phyloP scores from a whole-genome alignment of 371 early-diverging fungal genomes.

The Mortierella sp. region DNA sequence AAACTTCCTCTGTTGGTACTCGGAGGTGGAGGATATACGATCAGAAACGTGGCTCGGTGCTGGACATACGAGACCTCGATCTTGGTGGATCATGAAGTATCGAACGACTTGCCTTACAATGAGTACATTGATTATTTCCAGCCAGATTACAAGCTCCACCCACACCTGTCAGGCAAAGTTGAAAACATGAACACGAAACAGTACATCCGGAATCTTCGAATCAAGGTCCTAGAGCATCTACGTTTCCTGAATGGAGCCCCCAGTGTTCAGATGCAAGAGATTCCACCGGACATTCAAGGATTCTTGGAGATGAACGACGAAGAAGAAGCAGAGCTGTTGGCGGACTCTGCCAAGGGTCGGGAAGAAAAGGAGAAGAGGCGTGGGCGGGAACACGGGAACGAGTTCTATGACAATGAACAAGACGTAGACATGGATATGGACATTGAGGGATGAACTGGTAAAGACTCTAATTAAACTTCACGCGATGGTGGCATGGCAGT shows the following conservation, averaged over 20 bases:
- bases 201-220: conserved; percentile 83
- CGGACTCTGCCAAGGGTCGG: conserved; percentile 64
- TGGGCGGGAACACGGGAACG: conserved; percentile 50
- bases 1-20: conserved; percentile 87
- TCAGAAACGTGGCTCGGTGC: conserved; percentile 91
- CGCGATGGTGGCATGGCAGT: too few species aligned
- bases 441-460: conserved; percentile 18
- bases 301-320: conserved; percentile 75
- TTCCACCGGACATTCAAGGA: conserved; percentile 84
- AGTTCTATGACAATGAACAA: conserved; percentile 60
- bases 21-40: conserved; percentile 97
- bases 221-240: conserved; percentile 92
- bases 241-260: conserved; percentile 92
- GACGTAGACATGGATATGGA: conserved; percentile 56
- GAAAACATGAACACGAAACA: conserved; percentile 92
- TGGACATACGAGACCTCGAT: conserved; percentile 97
- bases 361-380: conserved; percentile 59
- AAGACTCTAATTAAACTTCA: too few species aligned
- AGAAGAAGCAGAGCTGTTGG: conserved; percentile 63
- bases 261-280: conserved; percentile 95
- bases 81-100: conserved; percentile 79
- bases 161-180: conserved; percentile 77
- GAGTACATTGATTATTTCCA: conserved; percentile 83
- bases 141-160: conserved; percentile 90
- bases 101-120: conserved; percentile 79